Evolutionary conservation across 2,329 filamentous ascomycete genomes (phyloP).

Genomic region (Aspergillus neoniger): DNA sequence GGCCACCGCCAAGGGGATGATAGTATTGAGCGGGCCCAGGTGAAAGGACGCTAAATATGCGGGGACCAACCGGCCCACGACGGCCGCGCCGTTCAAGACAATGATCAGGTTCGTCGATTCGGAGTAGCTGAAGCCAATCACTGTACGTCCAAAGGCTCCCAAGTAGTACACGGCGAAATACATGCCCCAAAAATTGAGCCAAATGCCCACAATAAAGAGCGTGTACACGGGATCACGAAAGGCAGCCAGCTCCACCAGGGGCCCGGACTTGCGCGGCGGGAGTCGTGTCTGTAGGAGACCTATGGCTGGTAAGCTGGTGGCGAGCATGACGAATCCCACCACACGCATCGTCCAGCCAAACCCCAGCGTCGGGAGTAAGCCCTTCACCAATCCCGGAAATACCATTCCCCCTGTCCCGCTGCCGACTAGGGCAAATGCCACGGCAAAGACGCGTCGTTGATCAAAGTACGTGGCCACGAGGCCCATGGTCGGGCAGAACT

Average conservation of each 20-base stretch:
- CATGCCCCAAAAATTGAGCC: conserved; percentile 22
- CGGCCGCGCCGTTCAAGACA: neutral
- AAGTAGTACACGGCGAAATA: conserved; percentile 10
- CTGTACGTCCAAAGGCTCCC: neutral
- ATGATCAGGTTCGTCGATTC: conserved; percentile 3
- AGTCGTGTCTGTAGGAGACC: conserved; percentile 12
- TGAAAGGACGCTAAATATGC: conserved; percentile 1
- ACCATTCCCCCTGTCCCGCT: conserved; percentile 7
- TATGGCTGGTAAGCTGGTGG: conserved; percentile 13
- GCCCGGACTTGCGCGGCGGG: conserved; percentile 9
- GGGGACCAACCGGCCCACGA: neutral
- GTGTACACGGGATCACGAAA: conserved; percentile 41
- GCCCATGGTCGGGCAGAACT: conserved; percentile 16
- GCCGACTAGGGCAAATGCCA: conserved; percentile 1
- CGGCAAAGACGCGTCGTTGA: conserved; percentile 3
- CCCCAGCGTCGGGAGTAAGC: neutral
- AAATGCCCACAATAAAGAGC: conserved; percentile 24
- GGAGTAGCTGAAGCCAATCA: conserved; percentile 4
- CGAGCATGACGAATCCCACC: conserved; percentile 40
- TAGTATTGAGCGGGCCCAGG: conserved; percentile 1
- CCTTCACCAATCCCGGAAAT: neutral
- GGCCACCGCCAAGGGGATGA: neutral
- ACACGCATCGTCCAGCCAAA: conserved; percentile 40
- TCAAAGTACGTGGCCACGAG: conserved; percentile 20
- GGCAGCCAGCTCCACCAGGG: conserved; percentile 14